Percentiles rank a stretch among this genome's conserved stretches.
phyloP scores from a whole-genome alignment of 169 alveolate species.

The Plasmodium relictum region DNA sequence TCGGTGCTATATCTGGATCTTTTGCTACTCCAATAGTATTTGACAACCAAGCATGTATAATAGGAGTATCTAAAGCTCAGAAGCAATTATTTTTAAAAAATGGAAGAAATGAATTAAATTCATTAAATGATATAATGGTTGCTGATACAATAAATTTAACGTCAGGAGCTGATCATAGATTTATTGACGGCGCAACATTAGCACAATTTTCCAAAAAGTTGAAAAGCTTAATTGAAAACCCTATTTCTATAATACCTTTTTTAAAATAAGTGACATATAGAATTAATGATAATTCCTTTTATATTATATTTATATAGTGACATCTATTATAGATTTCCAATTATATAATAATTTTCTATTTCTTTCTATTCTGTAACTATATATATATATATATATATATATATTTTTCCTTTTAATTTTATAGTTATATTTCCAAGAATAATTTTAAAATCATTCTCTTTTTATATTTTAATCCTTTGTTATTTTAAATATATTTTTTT shows the following conservation, averaged over 20 bases:
- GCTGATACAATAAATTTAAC: conserved; percentile 60
- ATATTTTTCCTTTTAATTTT: neutral
- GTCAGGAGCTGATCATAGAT: conserved; percentile 94
- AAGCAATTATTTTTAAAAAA: conserved; percentile 79
- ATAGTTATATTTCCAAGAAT: too few relatives aligned
- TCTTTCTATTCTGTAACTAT: neutral
- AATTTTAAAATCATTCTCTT: too few relatives aligned
- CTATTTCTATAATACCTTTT: conserved; percentile 30
- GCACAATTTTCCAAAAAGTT: conserved; percentile 81
- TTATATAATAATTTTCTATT: neutral
- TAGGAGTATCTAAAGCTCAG: conserved; percentile 86
- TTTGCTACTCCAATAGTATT: conserved; percentile 93
- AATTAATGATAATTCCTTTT: neutral
- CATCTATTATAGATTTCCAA: too few relatives aligned
- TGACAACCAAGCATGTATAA: conserved; percentile 94
- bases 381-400: neutral
- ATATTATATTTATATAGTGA: neutral
- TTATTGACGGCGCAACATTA: conserved; percentile 95
- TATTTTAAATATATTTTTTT: neutral
- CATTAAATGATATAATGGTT: conserved; percentile 31
- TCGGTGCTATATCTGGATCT: conserved; percentile 96
- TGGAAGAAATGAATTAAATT: conserved; percentile 62
- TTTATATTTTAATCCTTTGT: neutral
- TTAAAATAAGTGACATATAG: conserved; percentile 1
- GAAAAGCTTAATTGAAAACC: conserved; percentile 29